phyloP scores from a whole-genome alignment of 2,329 filamentous ascomycete species.

The Chrysoporthe cubensis region DNA sequence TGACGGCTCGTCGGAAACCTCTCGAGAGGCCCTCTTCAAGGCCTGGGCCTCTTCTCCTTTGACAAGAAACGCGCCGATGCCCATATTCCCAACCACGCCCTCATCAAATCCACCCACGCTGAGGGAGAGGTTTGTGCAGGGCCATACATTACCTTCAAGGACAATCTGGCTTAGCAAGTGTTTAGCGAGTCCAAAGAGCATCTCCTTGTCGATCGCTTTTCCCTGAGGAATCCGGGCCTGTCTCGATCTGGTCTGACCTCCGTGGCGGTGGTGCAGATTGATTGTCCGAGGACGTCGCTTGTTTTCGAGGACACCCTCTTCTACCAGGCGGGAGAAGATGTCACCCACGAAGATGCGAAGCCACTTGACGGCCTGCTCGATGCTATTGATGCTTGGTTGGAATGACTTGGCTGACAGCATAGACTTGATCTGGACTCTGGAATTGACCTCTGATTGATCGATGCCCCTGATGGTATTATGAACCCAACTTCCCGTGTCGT shows the following conservation, averaged over 20 bases:
- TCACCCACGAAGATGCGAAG: slow-evolving; percentile 89
- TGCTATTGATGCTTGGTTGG: slow-evolving; percentile 75
- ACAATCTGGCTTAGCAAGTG: slow-evolving; percentile 77
- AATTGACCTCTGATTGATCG: slow-evolving; percentile 86
- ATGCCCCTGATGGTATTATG: slow-evolving; percentile 84
- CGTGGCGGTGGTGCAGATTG: slow-evolving; percentile 80
- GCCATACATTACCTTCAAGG: slow-evolving; percentile 80
- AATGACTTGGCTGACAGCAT: slow-evolving; percentile 98
- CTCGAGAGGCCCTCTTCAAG: slow-evolving; percentile 45
- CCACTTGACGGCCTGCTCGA: slow-evolving; percentile 83
- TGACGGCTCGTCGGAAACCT: slow-evolving; percentile 34
- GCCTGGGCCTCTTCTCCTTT: slow-evolving; percentile 69
- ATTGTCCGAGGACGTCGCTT: slow-evolving; percentile 85
- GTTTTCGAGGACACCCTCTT: slow-evolving; percentile 88
- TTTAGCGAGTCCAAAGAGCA: slow-evolving; percentile 76
- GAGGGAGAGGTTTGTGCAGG: slow-evolving; percentile 86
- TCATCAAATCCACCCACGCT: slow-evolving; percentile 94
- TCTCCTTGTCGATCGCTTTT: slow-evolving; percentile 70
- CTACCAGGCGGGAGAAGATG: slow-evolving; percentile 85
- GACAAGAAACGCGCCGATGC: slow-evolving; percentile 85
- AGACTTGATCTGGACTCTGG: slow-evolving; percentile 90
- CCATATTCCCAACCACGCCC: slow-evolving; percentile 79
- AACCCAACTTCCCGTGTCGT: slow-evolving; percentile 85
- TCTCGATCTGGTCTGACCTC: slow-evolving; percentile 73
- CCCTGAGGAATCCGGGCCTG: slow-evolving; percentile 78